Evolutionary conservation across 306 rosid species (phyloP).

Genomic region (Vigna unguiculata): DNA sequence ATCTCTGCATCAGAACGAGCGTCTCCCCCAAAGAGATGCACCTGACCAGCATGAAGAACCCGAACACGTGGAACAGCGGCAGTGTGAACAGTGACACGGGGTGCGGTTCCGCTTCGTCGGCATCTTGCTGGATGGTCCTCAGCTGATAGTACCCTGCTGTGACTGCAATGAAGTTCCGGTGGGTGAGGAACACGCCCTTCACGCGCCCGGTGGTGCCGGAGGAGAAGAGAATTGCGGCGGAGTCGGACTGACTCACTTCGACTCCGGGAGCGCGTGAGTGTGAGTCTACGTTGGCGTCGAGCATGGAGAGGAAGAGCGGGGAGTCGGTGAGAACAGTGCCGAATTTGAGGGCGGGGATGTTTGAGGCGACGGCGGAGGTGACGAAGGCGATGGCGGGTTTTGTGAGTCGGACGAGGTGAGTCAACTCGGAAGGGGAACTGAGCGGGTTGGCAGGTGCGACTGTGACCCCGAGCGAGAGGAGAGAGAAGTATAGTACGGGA

Average conservation of each 20-base stretch:
- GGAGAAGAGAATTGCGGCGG: conserved; percentile 82
- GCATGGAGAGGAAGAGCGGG: conserved; percentile 68
- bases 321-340: conserved; percentile 71
- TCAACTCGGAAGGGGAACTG: conserved; percentile 64
- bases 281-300: background rate
- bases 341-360: conserved; percentile 41
- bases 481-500: conserved; percentile 81
- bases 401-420: conserved; percentile 61
- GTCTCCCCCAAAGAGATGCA: conserved; percentile 64
- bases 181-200: conserved; percentile 76
- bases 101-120: conserved; percentile 10
- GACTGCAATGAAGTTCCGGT: conserved; percentile 66
- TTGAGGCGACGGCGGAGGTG: conserved; percentile 47
- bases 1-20: conserved; percentile 71
- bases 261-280: background rate
- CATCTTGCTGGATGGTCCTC: background rate
- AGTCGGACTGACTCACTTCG: conserved; percentile 56
- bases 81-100: conserved; percentile 55
- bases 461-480: conserved; percentile 69
- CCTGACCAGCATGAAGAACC: conserved; percentile 66
- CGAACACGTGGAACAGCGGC: conserved; percentile 83
- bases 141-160: conserved; percentile 47
- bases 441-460: conserved; percentile 80
- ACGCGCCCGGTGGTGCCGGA: conserved; percentile 90
- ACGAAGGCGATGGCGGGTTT: conserved; percentile 75